phyloP scores from a whole-genome alignment of 441 rosid species.

The Adansonia rubrostipa region DNA sequence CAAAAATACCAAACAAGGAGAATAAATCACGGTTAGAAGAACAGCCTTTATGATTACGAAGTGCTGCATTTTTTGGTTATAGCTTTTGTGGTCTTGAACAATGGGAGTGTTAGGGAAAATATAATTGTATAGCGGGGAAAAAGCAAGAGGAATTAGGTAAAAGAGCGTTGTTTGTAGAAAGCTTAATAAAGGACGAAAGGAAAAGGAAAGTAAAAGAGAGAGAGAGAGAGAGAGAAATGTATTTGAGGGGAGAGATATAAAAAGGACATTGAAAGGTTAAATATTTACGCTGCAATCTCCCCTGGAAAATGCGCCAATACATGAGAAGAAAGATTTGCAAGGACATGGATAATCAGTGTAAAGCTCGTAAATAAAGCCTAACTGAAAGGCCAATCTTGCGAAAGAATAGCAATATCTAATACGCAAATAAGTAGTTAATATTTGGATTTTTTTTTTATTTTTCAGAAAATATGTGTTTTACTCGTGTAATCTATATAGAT shows the following conservation, averaged over 20 bases:
- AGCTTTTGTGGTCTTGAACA: not conserved
- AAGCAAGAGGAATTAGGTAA: not conserved
- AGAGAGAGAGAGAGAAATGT: not conserved
- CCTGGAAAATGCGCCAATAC: not conserved
- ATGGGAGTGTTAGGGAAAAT: not conserved
- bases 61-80: conserved; percentile 7
- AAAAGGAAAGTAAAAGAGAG: not conserved
- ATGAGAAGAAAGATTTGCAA: not conserved
- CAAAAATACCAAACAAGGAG: conserved; percentile 26
- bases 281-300: not conserved
- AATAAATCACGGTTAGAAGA: not conserved
- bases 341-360: not conserved
- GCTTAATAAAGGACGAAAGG: not conserved
- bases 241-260: not conserved
- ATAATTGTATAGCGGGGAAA: not conserved
- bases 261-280: not conserved
- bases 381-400: conserved; percentile 28
- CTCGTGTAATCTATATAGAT: no score
- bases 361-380: conserved; percentile 10
- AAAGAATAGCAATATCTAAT: not conserved
- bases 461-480: no score
- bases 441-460: no score
- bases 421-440: no score
- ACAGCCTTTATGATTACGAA: not conserved
- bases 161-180: not conserved